Evolutionary conservation across 139 green algal genomes (phyloP), one percentile per base, ranked within the genome.

Genomic region (Prasinococcaceae sp.): DNA sequence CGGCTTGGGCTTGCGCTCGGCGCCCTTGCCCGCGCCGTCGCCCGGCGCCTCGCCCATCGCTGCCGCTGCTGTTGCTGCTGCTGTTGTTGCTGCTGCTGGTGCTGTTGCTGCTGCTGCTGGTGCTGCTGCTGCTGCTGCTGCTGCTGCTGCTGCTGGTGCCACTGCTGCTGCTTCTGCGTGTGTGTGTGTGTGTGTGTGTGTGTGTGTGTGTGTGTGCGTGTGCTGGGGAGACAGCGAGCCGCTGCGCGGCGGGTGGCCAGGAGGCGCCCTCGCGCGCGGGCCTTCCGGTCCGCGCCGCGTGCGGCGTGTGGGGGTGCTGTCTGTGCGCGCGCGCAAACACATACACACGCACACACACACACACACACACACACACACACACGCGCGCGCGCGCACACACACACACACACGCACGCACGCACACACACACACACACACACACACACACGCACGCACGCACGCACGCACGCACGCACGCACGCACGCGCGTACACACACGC

Each of bases 121-220:
- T 5, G 24, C 2, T 22, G 10, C 19, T 22, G 19, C 23, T 50
- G 16, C 1, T 20, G 20, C 10, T 6, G 19, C 8, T n/a, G 3
- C 45, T 53, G n/a, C 10, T 53, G 45, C 12, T 53, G 45, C 45
- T 53, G 45, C 12, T 46, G 29, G 20, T 53, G 45, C 17, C n/a
- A 19, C 6, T n/a, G 44, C 17, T n/a, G 20, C 8, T 19, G 20
- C n/a, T 37, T 19, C 44, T n/a, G 44, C 26, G 6, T 19, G n/a
- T 6, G 23, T 12, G 32, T 6, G 20, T 17, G 36, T 42, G 36
- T 17, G 17, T 16, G 17, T n/a, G 36, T 42, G 16, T 16, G 16
- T 42, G 36, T 42, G 16, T 17, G 36, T 42, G 16, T 17, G 16
- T 17, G 36, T 42, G 16, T 16, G 16, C 36, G 17, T 42, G 17